phyloP scores from a whole-genome alignment of 2,329 filamentous ascomycete genomes.

The Zymoseptoria passerinii region DNA sequence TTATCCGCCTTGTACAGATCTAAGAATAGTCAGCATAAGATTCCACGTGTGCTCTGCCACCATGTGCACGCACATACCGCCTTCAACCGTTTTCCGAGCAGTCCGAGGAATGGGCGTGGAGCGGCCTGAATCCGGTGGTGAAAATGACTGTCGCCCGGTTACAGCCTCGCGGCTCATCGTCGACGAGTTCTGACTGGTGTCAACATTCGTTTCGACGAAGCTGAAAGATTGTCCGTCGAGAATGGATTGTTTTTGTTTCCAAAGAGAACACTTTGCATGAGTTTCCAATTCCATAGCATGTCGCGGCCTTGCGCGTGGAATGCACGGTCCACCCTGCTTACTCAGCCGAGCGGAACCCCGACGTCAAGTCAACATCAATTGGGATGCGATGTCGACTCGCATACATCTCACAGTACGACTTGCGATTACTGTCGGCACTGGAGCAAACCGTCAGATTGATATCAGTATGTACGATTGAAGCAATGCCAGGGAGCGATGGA shows the following conservation, averaged over 20 bases:
- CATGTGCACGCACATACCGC: slow-evolving; percentile 50
- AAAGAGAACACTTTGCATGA: background rate
- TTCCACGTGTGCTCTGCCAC: background rate
- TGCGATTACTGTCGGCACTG: background rate
- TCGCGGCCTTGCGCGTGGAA: background rate
- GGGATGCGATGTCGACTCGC: background rate
- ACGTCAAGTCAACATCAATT: background rate
- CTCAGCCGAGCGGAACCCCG: background rate
- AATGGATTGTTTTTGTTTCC: background rate
- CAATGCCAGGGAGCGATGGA: slow-evolving; percentile 14
- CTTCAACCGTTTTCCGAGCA: slow-evolving; percentile 68
- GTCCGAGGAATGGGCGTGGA: slow-evolving; percentile 66
- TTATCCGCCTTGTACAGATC: slow-evolving; percentile 55
- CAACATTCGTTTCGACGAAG: background rate
- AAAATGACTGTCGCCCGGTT: slow-evolving; percentile 51
- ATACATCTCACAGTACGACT: background rate
- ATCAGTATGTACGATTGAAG: slow-evolving; percentile 7
- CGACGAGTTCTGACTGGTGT: background rate
- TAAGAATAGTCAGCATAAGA: slow-evolving; percentile 29
- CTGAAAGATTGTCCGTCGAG: background rate
- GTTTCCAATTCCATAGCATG: background rate
- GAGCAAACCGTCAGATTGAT: background rate
- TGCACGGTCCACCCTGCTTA: background rate
- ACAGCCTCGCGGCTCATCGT: slow-evolving; percentile 57
- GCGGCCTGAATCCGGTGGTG: slow-evolving; percentile 77